Conservation (phyloP, 78 protist genomes). For the Diacronema lutheri region DNA sequence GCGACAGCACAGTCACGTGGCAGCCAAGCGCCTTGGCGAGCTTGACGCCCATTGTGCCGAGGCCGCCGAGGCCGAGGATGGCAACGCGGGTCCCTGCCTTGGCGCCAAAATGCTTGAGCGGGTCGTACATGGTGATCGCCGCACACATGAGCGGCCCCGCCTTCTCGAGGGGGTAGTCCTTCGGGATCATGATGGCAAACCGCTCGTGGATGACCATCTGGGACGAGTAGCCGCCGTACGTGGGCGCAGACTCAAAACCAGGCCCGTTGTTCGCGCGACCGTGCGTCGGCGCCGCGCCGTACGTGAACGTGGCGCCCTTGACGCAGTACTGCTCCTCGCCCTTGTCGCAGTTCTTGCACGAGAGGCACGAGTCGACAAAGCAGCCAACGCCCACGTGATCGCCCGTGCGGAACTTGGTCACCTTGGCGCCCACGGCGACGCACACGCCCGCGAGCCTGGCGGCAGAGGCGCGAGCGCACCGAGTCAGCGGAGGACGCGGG, state of each 20-base stretch:
- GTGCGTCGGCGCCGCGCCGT: background rate
- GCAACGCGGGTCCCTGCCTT: background rate
- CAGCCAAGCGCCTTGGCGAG: slow-evolving; percentile 11
- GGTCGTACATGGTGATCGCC: slow-evolving; percentile 50
- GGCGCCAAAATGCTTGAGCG: background rate
- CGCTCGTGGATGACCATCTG: background rate
- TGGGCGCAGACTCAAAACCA: background rate
- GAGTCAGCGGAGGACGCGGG: background rate
- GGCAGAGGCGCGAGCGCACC: no score
- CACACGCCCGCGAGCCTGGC: background rate
- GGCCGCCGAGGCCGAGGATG: slow-evolving; percentile 28
- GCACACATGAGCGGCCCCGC: slow-evolving; percentile 67
- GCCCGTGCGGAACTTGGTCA: slow-evolving; percentile 24
- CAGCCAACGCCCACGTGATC: slow-evolving; percentile 50
- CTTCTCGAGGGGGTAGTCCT: background rate
- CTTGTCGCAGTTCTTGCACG: slow-evolving; percentile 28
- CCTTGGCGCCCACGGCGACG: slow-evolving; percentile 15
- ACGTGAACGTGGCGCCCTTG: background rate
- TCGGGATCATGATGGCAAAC: slow-evolving; percentile 27
- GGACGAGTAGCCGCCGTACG: slow-evolving; percentile 38
- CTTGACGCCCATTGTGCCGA: slow-evolving; percentile 11
- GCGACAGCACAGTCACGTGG: background rate
- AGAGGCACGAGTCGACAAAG: slow-evolving; percentile 29
- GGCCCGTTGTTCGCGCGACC: background rate
- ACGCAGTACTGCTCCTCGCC: slow-evolving; percentile 43